Evolutionary conservation across 768 basidiomycete species (phyloP), one percentile per base, ranked within the genome.

Genomic region (Thelephora ganbajun): DNA sequence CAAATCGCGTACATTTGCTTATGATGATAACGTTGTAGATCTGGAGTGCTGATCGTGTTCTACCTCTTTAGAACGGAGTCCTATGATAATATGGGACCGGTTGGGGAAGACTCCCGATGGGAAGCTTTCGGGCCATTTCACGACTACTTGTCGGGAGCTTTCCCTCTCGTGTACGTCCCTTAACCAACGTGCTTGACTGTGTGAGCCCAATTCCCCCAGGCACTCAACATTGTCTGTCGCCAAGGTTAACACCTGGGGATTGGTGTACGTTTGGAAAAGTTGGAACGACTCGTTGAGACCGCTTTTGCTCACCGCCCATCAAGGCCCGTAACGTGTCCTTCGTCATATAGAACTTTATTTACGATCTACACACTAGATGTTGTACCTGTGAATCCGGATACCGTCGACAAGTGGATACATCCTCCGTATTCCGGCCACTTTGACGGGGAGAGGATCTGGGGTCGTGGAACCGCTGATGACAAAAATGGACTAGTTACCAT

Each of bases 251-350:
- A 79, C 72, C 0, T 79, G 73, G 43, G 79, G 74, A 0, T 64
- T 81, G n/a, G 61, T 82, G 2, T 79, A 74, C 55, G 68, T 70
- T 18, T 81, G 77, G 77, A 61, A 70, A 43, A 80, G 79, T 12
- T 66, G 67, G 16, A 65, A 75, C 43, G 46, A 63, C 11, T 56
- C 60, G 11, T 59, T 74, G 43, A 79, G 80, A 56, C 82, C 79
- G 0, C 51, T 80, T 1, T 62, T 82, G 11, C 61, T 76, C 20
- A 59, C 69, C 12, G 73, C 69, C 12, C 75, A 77, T 53, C 74
- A 77, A 61, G 75, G 72, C 69, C 16, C 13, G 54, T 39, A 6
- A 2, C 19, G n/a, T 20, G 9, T 18, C 6, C 9, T 22, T 5
- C 30, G 6, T 18, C 12, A 9, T 42, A 3, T 11, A 36, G 6